A percentile compares a stretch with the other conserved stretches of the same genome.
Conservation (phyloP, 208 protist species). For the Trypanosoma conorhini region DNA sequence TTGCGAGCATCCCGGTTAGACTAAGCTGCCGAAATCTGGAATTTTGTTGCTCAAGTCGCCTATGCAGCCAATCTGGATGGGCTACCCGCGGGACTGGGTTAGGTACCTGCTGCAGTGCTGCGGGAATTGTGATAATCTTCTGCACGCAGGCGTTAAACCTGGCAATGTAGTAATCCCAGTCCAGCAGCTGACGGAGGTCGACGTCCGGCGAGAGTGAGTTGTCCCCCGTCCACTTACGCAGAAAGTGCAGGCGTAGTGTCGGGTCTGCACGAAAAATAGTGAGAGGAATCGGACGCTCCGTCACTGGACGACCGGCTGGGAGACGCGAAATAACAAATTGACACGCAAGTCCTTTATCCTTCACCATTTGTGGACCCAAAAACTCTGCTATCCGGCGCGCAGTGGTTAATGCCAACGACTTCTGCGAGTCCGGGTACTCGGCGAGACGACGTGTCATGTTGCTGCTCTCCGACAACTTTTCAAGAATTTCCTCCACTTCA, state of each 20-base stretch:
- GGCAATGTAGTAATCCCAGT: constrained; percentile 99
- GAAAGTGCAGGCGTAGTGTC: constrained; percentile 85
- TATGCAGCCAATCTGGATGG: constrained; percentile 98
- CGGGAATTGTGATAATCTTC: constrained; percentile 99
- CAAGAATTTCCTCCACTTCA: constrained; percentile 96
- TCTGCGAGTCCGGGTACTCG: constrained; percentile 98
- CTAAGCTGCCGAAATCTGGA: constrained; percentile 79
- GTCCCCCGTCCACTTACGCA: constrained; percentile 96
- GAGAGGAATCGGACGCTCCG: constrained; percentile 97
- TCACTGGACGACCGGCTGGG: constrained; percentile 95
- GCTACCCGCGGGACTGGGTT: constrained; percentile 98
- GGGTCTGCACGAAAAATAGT: constrained; percentile 97
- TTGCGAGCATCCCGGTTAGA: constrained; percentile 59
- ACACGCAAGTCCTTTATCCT: constrained; percentile 97
- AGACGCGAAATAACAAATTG: constrained; percentile 98
- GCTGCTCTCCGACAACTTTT: constrained; percentile 97
- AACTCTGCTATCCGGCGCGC: constrained; percentile 98
- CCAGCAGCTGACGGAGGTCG: constrained; percentile 95
- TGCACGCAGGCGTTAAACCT: constrained; percentile 97
- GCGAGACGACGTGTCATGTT: constrained; percentile 96
- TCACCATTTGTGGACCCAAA: constrained; percentile 97
- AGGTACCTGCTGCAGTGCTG: constrained; percentile 95
- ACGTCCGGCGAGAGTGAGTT: constrained; percentile 47
- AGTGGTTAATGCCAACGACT: constrained; percentile 98
- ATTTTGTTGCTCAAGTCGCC: constrained; percentile 83